Evolutionary conservation across 805 yeast genomes (phyloP).

Genomic region (Ogataea kodamae): DNA sequence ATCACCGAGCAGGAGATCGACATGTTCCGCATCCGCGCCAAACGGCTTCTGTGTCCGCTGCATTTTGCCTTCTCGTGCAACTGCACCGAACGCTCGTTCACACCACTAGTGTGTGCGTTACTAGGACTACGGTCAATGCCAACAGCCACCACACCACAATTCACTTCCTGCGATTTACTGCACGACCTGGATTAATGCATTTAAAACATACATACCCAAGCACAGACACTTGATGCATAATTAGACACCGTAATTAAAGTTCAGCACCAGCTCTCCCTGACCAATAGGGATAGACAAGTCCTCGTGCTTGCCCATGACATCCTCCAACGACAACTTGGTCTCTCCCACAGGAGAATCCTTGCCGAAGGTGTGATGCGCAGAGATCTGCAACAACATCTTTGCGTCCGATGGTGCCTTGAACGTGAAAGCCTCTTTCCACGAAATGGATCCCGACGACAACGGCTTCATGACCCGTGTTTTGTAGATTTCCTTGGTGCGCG

Average conservation of each 20-base stretch:
- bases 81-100: too few relatives aligned
- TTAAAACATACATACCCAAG: too few relatives aligned
- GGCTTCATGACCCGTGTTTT: conserved; percentile 61
- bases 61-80: conserved; percentile 28
- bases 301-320: conserved; percentile 44
- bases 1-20: conserved; percentile 26
- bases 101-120: too few relatives aligned
- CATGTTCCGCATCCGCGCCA: conserved; percentile 25
- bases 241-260: conserved; percentile 37
- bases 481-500: conserved; percentile 52
- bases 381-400: conserved; percentile 54
- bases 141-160: too few relatives aligned
- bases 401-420: conserved; percentile 67
- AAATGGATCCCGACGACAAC: conserved; percentile 40
- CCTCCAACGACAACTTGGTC: conserved; percentile 49
- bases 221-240: too few relatives aligned
- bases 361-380: conserved; percentile 70
- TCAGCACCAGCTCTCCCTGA: conserved; percentile 39
- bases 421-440: conserved; percentile 61
- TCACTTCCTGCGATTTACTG: too few relatives aligned
- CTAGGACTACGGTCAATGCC: neutral
- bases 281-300: conserved; percentile 37
- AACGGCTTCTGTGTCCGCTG: conserved; percentile 25
- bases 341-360: conserved; percentile 62
- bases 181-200: too few relatives aligned